Evolutionary conservation across 2,329 filamentous ascomycete species (phyloP).

Genomic region (Talaromyces sp.): DNA sequence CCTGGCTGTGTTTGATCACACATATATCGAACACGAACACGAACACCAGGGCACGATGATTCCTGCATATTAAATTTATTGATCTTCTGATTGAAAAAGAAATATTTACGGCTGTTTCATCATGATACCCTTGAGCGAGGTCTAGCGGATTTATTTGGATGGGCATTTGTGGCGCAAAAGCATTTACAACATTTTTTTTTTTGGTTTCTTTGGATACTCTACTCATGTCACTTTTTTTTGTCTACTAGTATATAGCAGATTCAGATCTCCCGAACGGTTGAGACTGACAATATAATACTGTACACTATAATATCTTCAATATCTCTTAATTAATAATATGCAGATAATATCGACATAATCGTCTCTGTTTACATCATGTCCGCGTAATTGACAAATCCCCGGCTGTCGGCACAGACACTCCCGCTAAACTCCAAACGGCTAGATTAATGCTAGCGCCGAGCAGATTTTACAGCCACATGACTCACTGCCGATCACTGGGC

Average conservation of each 20-base stretch:
- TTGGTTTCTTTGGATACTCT: not conserved
- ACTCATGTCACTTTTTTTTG: not conserved
- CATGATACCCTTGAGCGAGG: constrained; percentile 3
- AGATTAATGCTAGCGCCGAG: not conserved
- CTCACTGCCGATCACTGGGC: not conserved
- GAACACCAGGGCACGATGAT: constrained; percentile 39
- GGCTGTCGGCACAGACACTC: not conserved
- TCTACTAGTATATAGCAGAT: constrained; percentile 1
- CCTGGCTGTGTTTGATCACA: constrained; percentile 40
- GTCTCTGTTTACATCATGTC: not conserved
- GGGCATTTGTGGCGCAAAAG: not conserved
- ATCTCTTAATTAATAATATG: not conserved
- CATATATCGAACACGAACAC: constrained; percentile 35
- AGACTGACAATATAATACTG: not conserved
- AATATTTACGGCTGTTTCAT: constrained; percentile 1
- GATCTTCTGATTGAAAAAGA: not conserved
- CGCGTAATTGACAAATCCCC: not conserved
- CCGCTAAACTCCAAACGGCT: not conserved
- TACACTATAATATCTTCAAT: not conserved
- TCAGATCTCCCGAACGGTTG: not conserved
- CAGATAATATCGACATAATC: not conserved
- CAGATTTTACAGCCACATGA: not conserved
- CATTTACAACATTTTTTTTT: not conserved
- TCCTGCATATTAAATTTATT: constrained; percentile 42
- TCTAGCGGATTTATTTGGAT: not conserved